Conservation (phyloP, 2,329 filamentous ascomycete species). For the Aureobasidium leucospermi region DNA sequence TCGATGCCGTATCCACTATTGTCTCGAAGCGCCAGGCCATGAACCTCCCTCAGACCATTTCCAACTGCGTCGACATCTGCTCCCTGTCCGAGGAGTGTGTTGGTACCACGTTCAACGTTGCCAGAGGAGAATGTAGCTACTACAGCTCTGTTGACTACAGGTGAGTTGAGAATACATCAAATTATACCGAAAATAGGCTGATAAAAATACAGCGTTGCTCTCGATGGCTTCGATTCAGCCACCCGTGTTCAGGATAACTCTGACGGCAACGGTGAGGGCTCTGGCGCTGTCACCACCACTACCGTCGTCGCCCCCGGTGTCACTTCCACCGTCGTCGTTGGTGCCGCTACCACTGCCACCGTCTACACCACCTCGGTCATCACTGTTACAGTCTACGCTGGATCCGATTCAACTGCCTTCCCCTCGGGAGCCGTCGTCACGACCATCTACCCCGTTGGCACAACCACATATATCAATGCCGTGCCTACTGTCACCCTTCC, state of each 20-base stretch:
- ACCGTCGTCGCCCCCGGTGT: conserved; percentile 16
- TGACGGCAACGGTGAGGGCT: not conserved
- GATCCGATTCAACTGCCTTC: not conserved
- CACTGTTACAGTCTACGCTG: not conserved
- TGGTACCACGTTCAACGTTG: not conserved
- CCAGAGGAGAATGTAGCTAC: not conserved
- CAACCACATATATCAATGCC: conserved; percentile 14
- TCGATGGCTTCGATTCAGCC: not conserved
- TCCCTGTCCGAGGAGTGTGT: not conserved
- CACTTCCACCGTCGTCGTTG: not conserved
- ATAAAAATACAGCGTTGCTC: too few relatives aligned
- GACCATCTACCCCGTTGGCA: conserved; percentile 10
- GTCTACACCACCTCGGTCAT: not conserved
- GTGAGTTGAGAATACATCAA: too few relatives aligned
- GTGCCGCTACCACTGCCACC: not conserved
- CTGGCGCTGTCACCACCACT: not conserved
- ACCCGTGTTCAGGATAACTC: not conserved
- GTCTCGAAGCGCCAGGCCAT: not conserved
- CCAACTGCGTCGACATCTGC: conserved; percentile 11
- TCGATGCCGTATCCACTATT: too few relatives aligned
- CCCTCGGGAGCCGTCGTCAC: conserved; percentile 10
- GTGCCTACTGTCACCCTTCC: conserved; percentile 19
- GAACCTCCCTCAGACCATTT: not conserved
- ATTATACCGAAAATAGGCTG: too few relatives aligned
- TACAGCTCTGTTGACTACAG: not conserved